Evolutionary conservation across 164 flowering plant genomes (phyloP).

Genomic region (Aristolochia contorta): DNA sequence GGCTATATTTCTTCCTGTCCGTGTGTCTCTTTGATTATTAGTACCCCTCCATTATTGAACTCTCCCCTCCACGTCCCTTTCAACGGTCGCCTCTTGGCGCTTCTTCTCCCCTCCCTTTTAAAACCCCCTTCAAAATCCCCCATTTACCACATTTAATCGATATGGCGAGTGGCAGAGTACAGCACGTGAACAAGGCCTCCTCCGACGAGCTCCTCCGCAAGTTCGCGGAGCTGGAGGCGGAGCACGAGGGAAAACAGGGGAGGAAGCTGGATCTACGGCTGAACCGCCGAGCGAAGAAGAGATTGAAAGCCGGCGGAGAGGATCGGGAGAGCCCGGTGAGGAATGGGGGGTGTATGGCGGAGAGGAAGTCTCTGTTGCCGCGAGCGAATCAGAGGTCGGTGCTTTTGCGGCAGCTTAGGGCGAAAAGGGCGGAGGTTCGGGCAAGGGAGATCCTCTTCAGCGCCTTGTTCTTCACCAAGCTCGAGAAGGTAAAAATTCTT

Average conservation of each 20-base stretch:
- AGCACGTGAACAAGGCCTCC: constrained; percentile 59
- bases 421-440: constrained; percentile 28
- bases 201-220: constrained; percentile 79
- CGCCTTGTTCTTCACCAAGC: constrained; percentile 41
- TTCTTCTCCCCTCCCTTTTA: not conserved
- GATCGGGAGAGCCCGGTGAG: constrained; percentile 17
- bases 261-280: constrained; percentile 9
- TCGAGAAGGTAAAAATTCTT: constrained; percentile 46
- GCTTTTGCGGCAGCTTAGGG: constrained; percentile 30
- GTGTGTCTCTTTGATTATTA: not conserved
- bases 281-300: constrained; percentile 19
- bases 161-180: constrained; percentile 34
- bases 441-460: constrained; percentile 34
- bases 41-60: not conserved
- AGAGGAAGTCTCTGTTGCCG: constrained; percentile 54
- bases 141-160: not conserved
- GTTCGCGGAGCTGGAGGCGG: constrained; percentile 46
- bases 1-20: not conserved
- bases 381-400: constrained; percentile 21
- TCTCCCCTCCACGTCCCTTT: not conserved
- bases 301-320: constrained; percentile 5
- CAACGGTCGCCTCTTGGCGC: constrained; percentile 4
- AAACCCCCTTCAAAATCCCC: not conserved
- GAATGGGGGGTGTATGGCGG: constrained; percentile 22
- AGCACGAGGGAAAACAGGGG: constrained; percentile 10